Base-by-base conservation (phyloP, 768 basidiomycete species). In the Chalciporus piperatus region DNA sequence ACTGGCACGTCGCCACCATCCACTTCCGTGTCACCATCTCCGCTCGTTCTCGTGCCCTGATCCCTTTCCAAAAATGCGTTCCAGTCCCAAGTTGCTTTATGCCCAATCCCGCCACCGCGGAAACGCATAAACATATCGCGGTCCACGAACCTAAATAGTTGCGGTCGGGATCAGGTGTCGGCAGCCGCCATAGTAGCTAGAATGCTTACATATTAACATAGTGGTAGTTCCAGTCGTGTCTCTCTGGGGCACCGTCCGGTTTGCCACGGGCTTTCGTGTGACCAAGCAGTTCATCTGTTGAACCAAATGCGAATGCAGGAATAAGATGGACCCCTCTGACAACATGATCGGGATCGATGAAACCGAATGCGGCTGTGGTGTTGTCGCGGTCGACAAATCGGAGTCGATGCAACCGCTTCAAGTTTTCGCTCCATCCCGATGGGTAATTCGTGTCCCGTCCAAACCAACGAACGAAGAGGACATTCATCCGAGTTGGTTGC, bases 401-500 rank as follows among this genome's bases (percentile, higher is more conserved):
- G 5, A 82, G 33, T 2, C 63, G 59, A 5, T 68, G 74, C 0
- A 79, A 60, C 0, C 64, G 59, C 13, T n/a, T n/a, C n/a, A n/a
- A n/a, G n/a, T 65, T 58, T 0, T 51, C 38, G 1, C 56, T 53
- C 53, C 69, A 67, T 2, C 75, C 70, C 13, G 55, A 57, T 1
- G 20, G 28, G 44, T 48, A 61, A 4, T 38, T 50, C 0, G 45
- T 54, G 33, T 76, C 70, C 0, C 48, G 41, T 2, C 66, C 65
- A 40, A 74, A 64, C 72, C 75, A 75, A 0, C 62, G 59, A 0
- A 80, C 73, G 61, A 72, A 78, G 2, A 80, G 52, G 16, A 79
- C 70, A 2, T 75, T 65, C 59, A 79, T 70, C 0, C 50, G 51
- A 7, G 58, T 43, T 4, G 41, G 47, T 0, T 20, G n/a, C 1